Conservation (phyloP, 2,329 filamentous ascomycete genomes). For the Clonostachys chloroleuca region DNA sequence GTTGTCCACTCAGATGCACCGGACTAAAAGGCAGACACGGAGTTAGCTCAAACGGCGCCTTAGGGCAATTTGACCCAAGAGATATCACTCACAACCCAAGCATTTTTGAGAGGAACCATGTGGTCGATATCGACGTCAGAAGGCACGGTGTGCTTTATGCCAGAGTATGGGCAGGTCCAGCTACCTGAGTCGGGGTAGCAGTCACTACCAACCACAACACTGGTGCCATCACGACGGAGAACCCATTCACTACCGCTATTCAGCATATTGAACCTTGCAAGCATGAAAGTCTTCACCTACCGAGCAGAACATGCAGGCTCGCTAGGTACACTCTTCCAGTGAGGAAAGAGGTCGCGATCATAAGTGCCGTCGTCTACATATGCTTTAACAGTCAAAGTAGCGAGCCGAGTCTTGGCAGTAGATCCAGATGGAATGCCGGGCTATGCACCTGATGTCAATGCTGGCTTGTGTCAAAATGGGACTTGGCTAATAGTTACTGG, state of each 20-base stretch:
- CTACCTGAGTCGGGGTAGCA: slow-evolving; percentile 62
- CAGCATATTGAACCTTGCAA: neutral
- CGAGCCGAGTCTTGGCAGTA: slow-evolving; percentile 53
- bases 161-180: slow-evolving; percentile 66
- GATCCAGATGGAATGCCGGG: slow-evolving; percentile 54
- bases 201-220: slow-evolving; percentile 50
- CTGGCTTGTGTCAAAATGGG: neutral
- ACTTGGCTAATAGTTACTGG: too few relatives aligned
- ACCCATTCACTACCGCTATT: slow-evolving; percentile 51
- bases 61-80: too few relatives aligned
- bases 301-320: slow-evolving; percentile 59
- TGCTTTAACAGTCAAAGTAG: slow-evolving; percentile 50
- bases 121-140: too few relatives aligned
- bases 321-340: slow-evolving; percentile 63
- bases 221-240: slow-evolving; percentile 66
- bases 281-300: slow-evolving; percentile 15
- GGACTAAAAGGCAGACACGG: slow-evolving; percentile 35
- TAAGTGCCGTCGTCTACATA: slow-evolving; percentile 53
- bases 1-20: slow-evolving; percentile 71
- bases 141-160: slow-evolving; percentile 72
- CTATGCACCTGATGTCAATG: neutral
- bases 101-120: too few relatives aligned
- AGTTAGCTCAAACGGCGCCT: too few relatives aligned
- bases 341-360: slow-evolving; percentile 63
- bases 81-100: slow-evolving; percentile 26